Conservation (phyloP, 257 asterid species). For the Gentiana macrophylla region DNA sequence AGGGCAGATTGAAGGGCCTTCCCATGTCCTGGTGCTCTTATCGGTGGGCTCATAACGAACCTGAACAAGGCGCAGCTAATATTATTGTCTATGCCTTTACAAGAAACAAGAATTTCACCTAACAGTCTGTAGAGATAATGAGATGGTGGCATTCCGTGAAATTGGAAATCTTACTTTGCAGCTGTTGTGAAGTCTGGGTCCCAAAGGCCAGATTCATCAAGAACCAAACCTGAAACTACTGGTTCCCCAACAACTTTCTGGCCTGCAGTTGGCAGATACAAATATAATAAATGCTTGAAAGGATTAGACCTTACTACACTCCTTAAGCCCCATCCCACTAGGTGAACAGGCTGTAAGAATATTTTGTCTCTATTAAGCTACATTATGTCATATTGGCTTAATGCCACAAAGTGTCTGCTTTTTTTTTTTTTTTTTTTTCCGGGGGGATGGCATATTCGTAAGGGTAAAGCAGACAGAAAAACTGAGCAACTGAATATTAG, state of each 20-base stretch:
- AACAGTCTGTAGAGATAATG: not conserved
- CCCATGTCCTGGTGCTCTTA: constrained; percentile 84
- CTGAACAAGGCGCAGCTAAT: constrained; percentile 23
- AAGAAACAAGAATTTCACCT: not conserved
- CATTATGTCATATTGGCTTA: no score
- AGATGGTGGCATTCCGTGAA: constrained; percentile 11
- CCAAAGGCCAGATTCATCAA: constrained; percentile 88
- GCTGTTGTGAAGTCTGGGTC: constrained; percentile 77
- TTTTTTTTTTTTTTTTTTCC: no score
- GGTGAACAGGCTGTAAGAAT: no score
- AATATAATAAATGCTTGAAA: not conserved
- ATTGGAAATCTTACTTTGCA: constrained; percentile 48
- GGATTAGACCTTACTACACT: no score
- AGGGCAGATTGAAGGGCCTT: constrained; percentile 98
- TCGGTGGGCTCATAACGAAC: constrained; percentile 97
- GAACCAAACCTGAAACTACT: constrained; percentile 75
- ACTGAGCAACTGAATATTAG: no score
- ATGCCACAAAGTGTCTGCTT: no score
- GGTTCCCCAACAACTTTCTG: constrained; percentile 95
- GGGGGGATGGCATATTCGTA: no score
- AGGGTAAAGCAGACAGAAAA: no score
- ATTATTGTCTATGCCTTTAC: constrained; percentile 1
- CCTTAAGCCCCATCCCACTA: no score
- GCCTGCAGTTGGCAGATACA: constrained; percentile 34
- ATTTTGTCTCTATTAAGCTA: no score